These are phyloP conservation scores for Phytopythium litorale DNA, from an alignment of 352 stramenopile species.

Conservation along the genomic window DNA sequence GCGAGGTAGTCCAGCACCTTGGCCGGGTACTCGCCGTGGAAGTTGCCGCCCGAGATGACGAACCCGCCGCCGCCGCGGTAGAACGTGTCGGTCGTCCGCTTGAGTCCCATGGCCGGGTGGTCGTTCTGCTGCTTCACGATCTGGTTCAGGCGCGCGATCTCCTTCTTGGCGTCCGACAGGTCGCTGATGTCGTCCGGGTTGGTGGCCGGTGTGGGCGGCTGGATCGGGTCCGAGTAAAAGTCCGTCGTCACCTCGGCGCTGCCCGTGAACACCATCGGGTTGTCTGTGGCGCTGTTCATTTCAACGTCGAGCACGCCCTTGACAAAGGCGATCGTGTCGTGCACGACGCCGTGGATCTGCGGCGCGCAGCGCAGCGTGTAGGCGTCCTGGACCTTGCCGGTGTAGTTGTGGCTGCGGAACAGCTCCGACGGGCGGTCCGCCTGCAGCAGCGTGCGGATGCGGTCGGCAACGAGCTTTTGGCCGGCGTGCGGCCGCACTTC, in stretches of 20 bases:
- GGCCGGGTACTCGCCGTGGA: conserved; percentile 89
- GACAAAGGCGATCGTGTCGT: conserved; percentile 88
- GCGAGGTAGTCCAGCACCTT: conserved; percentile 88
- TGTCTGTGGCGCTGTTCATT: conserved; percentile 89
- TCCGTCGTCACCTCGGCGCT: conserved; percentile 68
- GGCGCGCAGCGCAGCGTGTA: conserved; percentile 88
- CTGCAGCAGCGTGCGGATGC: conserved; percentile 80
- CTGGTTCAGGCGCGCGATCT: conserved; percentile 70
- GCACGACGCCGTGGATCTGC: conserved; percentile 86
- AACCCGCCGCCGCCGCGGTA: conserved; percentile 73
- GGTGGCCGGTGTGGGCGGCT: conserved; percentile 12
- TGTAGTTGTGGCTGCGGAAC: conserved; percentile 87
- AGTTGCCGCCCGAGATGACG: conserved; percentile 90
- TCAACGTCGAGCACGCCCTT: conserved; percentile 83
- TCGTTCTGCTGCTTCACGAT: conserved; percentile 45
- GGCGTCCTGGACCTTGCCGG: conserved; percentile 86
- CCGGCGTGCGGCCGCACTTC: conserved; percentile 77
- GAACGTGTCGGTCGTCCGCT: conserved; percentile 81
- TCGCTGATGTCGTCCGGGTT: conserved; percentile 40
- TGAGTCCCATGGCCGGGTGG: conserved; percentile 51
- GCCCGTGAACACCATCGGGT: conserved; percentile 87
- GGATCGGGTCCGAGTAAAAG: conserved; percentile 19
- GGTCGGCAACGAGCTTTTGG: conserved; percentile 72
- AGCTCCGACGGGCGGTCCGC: conserved; percentile 76
- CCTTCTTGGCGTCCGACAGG: conserved; percentile 69